A percentile compares a stretch with the other conserved stretches of the same genome.
These are phyloP conservation scores for Rubroboletus satanas DNA, from an alignment of 768 basidiomycete species.

Conservation along the genomic window DNA sequence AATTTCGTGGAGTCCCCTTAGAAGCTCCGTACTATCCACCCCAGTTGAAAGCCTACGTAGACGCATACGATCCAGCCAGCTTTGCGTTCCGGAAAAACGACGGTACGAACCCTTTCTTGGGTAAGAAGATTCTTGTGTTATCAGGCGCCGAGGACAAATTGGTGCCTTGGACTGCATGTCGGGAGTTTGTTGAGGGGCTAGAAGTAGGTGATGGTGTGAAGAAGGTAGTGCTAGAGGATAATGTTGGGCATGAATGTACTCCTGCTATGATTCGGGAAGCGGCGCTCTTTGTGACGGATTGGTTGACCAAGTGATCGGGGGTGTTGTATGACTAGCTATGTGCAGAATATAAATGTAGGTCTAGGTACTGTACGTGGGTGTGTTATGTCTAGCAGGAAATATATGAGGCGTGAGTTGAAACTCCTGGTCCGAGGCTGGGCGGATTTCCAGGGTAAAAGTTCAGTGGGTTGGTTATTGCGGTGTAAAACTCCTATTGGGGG, in stretches of 20 bases:
- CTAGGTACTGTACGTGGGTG: no score
- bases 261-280: constrained; percentile 53
- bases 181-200: constrained; percentile 53
- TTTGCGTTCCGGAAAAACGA: constrained; percentile 39
- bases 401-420: no score
- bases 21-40: constrained; percentile 56
- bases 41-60: constrained; percentile 47
- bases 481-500: neutral
- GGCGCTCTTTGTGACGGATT: constrained; percentile 28
- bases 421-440: constrained; percentile 31
- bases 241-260: constrained; percentile 62
- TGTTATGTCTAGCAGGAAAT: no score
- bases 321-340: neutral
- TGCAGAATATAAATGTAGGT: constrained; percentile 1
- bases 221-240: constrained; percentile 49
- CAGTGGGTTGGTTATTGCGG: neutral
- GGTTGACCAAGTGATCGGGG: constrained; percentile 20
- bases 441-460: constrained; percentile 61
- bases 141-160: constrained; percentile 61
- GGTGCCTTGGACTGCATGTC: constrained; percentile 62
- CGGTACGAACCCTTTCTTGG: constrained; percentile 54
- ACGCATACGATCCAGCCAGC: constrained; percentile 41
- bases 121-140: constrained; percentile 71
- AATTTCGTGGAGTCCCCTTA: constrained; percentile 38
- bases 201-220: constrained; percentile 57